Evolutionary conservation across 1,139 yeast species (phyloP), one percentile per base, ranked within the genome.

Genomic region (Hyphopichia fennica): DNA sequence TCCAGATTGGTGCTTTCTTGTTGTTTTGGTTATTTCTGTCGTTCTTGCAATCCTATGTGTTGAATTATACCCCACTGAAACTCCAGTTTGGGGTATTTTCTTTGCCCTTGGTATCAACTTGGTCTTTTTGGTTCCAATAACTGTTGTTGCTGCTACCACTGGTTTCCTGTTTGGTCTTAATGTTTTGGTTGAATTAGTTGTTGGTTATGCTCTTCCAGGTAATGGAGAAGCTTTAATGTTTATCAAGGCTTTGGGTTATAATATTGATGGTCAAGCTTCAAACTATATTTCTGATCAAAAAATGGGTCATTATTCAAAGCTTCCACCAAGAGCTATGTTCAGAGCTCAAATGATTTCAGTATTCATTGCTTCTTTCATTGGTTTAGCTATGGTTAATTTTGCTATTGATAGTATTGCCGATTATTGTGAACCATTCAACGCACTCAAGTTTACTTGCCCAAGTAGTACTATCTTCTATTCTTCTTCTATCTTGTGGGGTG

Each of bases 261-360:
- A 78, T 54, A 76, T 79, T 48, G 78, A 72, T 56, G 77, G 75
- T 2, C 84, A 79, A 57, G 81, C 84, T 8, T 76, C 76, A 38
- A 68, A 64, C 52, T 79, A 72, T 57, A 63, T 77, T 38, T 56
- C 74, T 2, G 76, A 75, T 49, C 75, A 77, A 58, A 81, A 80
- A 56, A 53, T 72, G 63, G 84, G 78, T 2, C 85, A 79, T 56
- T 81, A 81, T 53, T 62, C 74, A 19, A 79, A 76, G 47, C 57
- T 82, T 37, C 82, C 87, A 11, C 87, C 87, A 34, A 63, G 81
- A 48, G 77, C 87, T 0, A 58, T 82, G 46, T 82, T 81, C 65
- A 69, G 85, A 50, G 74, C 77, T 23, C 87, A 82, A 60, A 53
- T 81, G 45, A 46, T 79, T 28, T 73, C 82, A 17, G 63, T 68